These are phyloP conservation scores for Backusella australiensis DNA, from an alignment of 192 early-diverging fungal genomes.

Conservation along the genomic window DNA sequence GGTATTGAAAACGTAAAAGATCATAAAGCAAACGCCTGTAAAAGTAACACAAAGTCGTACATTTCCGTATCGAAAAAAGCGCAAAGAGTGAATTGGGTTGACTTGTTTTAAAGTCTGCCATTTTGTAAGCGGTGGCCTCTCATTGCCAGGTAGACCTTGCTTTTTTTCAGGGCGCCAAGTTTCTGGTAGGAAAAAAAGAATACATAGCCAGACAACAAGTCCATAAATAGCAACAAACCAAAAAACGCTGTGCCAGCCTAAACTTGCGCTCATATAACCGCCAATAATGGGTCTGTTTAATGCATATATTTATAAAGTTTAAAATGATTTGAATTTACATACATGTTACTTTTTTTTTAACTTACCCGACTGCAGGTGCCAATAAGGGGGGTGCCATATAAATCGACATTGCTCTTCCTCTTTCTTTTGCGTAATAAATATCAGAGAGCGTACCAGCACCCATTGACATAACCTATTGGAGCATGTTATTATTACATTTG, in stretches of 20 bases:
- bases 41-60: constrained; percentile 22
- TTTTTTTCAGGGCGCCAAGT: constrained; percentile 23
- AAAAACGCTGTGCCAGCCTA: constrained; percentile 35
- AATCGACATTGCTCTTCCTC: constrained; percentile 33
- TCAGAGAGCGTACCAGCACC: constrained; percentile 40
- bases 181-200: constrained; percentile 38
- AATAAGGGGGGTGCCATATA: constrained; percentile 24
- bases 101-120: background rate
- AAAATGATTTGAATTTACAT: background rate
- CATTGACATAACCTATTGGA: constrained; percentile 26
- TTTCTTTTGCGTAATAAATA: constrained; percentile 25
- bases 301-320: background rate
- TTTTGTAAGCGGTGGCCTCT: background rate
- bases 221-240: constrained; percentile 29
- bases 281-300: constrained; percentile 28
- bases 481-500: background rate
- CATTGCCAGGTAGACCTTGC: background rate
- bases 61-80: constrained; percentile 16
- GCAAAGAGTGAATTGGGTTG: constrained; percentile 28
- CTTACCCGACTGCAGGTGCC: constrained; percentile 35
- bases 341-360: background rate
- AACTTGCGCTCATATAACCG: constrained; percentile 28
- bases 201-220: constrained; percentile 6
- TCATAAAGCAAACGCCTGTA: constrained; percentile 25
- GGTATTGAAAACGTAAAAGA: constrained; percentile 32